Evolutionary conservation across 148 eudicot genomes (phyloP), one percentile per base, ranked within the genome.

Genomic region (Silene uniflora): DNA sequence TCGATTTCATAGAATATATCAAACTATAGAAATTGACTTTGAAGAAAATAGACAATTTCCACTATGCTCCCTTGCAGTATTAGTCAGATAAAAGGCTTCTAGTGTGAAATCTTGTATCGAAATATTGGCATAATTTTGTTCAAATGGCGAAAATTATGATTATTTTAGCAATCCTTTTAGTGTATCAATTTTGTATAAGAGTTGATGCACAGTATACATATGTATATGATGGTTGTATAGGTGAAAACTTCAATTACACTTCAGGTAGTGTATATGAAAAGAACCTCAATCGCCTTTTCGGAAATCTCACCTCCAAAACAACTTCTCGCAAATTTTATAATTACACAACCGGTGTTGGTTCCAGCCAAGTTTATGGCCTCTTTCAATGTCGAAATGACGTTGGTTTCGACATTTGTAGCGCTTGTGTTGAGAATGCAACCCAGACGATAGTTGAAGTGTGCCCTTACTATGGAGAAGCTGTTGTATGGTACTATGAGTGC

Each of bases 401-500:
- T 62, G 3, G 32, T 35, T 25, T 62, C 35, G 32, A 62, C 17
- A 13, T 22, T 23, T 62, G 66, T 62, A 23, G 16, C 5, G 4
- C 32, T 10, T 62, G 84, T 29, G 73, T 81, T 5, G 16, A 7
- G 1, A 1, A 0, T 16, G 76, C 83, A 1, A 7, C 24, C 0
- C 62, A 22, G 70, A 21, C 2, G 42, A 52, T 75, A 0, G 24
- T 61, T 0, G 35, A 81, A 46, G 55, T 0, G 7, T 76, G 76
- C 69, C 74, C 77, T 10, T 54, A 2, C 18, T 13, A 42, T 9
- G 46, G 6, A 7, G 73, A 29, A 5, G 73, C 73, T n/a, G 2
- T 35, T 11, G 49, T 76, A 19, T 76, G 79, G 79, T 69, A 76
- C 52, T 69, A 75, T 10, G 24, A 66, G 29, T 75, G 77, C 19